Conservation (phyloP, 768 basidiomycete genomes). For the Boletus patriciae region DNA sequence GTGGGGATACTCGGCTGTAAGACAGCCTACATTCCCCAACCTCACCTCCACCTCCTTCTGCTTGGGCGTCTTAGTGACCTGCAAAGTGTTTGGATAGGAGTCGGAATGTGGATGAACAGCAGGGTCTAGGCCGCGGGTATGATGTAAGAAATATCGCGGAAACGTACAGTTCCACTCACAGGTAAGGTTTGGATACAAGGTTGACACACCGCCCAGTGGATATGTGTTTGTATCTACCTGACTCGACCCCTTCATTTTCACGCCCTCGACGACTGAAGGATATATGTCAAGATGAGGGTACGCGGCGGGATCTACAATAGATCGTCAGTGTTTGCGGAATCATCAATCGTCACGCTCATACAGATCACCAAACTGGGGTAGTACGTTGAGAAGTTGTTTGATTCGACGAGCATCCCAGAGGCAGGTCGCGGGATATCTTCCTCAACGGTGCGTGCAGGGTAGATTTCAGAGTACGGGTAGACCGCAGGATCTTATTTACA, state of each 20-base stretch:
- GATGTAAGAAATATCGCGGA: neutral
- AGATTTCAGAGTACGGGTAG: slow-evolving; percentile 45
- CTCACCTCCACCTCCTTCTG: slow-evolving; percentile 41
- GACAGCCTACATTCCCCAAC: neutral
- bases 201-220: neutral
- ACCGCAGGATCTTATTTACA: slow-evolving; percentile 34
- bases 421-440: slow-evolving; percentile 2
- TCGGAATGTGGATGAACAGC: slow-evolving; percentile 42
- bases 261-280: slow-evolving; percentile 20
- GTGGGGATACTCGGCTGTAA: slow-evolving; percentile 24
- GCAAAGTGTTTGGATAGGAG: slow-evolving; percentile 37
- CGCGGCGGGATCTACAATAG: slow-evolving; percentile 35
- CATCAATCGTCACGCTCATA: slow-evolving; percentile 16
- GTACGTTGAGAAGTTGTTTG: slow-evolving; percentile 1
- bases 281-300: slow-evolving; percentile 47
- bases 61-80: slow-evolving; percentile 47
- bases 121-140: slow-evolving; percentile 33
- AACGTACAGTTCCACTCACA: slow-evolving; percentile 10
- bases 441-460: slow-evolving; percentile 31
- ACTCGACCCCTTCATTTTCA: neutral
- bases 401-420: neutral
- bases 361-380: slow-evolving; percentile 41
- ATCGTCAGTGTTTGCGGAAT: slow-evolving; percentile 5
- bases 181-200: slow-evolving; percentile 16
- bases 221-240: neutral